phyloP scores from a whole-genome alignment of 2,329 filamentous ascomycete genomes.

The Geosmithia flava region DNA sequence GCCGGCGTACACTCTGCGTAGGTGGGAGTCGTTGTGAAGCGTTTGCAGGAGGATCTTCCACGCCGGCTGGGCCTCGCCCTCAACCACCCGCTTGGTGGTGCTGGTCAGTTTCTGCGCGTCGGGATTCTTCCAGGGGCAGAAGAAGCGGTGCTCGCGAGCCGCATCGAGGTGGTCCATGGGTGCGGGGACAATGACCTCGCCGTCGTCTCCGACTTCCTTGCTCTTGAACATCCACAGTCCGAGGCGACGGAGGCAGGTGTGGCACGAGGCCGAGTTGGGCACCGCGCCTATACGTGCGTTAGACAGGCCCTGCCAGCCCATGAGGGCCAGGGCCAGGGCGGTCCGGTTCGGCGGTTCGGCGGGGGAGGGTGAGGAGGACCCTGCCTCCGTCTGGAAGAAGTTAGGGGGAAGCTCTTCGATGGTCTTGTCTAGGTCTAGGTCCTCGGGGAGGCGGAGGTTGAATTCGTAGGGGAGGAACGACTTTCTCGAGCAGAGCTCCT shows the following conservation, averaged over 20 bases:
- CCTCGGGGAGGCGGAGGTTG: conserved; percentile 44
- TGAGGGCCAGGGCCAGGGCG: conserved; percentile 56
- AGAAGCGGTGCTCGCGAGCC: conserved; percentile 64
- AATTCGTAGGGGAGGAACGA: conserved; percentile 48
- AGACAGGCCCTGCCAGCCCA: conserved; percentile 62
- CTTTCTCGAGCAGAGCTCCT: conserved; percentile 42
- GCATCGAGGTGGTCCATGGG: conserved; percentile 58
- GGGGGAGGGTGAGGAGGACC: too few species aligned
- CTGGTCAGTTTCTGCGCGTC: conserved; percentile 38
- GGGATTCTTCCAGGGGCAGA: conserved; percentile 68
- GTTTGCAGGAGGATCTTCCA: conserved; percentile 44
- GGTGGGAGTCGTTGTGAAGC: conserved; percentile 44
- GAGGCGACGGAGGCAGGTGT: conserved; percentile 75
- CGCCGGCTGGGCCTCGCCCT: conserved; percentile 27
- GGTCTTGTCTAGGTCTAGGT: conserved; percentile 35
- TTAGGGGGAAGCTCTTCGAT: conserved; percentile 35
- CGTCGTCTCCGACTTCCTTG: conserved; percentile 48
- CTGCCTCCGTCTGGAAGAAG: conserved; percentile 31
- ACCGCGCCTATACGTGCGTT: conserved; percentile 44
- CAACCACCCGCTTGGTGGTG: conserved; percentile 10
- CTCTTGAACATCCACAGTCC: conserved; percentile 91
- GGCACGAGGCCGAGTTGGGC: conserved; percentile 65
- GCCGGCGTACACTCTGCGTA: conserved; percentile 24
- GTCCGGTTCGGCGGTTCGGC: conserved; percentile 37
- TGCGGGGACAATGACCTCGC: conserved; percentile 41